Percentiles rank a stretch among this genome's conserved stretches.
These are phyloP conservation scores for Sporothrix brunneoviolacea DNA, from an alignment of 2,329 filamentous ascomycete genomes.

Conservation along the genomic window DNA sequence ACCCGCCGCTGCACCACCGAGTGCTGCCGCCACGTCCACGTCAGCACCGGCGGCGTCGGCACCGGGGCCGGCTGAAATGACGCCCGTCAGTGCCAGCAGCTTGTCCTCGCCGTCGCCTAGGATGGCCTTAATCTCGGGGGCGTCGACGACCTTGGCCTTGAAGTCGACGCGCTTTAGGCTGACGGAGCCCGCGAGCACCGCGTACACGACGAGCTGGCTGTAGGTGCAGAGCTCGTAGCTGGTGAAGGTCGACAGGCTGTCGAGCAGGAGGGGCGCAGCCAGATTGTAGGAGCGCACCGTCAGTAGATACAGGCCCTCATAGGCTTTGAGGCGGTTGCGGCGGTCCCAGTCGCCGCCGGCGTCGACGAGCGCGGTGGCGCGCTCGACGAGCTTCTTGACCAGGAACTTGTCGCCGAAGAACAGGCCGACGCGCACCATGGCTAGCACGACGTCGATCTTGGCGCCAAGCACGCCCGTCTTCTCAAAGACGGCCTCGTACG, in stretches of 20 bases:
- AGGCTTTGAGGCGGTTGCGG: constrained; percentile 95
- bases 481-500: constrained; percentile 88
- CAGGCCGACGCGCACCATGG: constrained; percentile 89
- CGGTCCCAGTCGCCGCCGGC: constrained; percentile 97
- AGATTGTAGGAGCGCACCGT: constrained; percentile 86
- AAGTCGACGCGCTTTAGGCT: constrained; percentile 96
- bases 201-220: constrained; percentile 89
- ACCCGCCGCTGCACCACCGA: too few species aligned
- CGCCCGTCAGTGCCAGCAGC: constrained; percentile 72
- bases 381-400: constrained; percentile 89
- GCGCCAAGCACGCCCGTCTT: constrained; percentile 95
- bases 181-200: constrained; percentile 87
- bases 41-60: constrained; percentile 65
- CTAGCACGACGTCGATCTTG: constrained; percentile 94
- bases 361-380: constrained; percentile 84
- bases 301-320: constrained; percentile 88
- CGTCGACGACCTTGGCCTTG: constrained; percentile 98
- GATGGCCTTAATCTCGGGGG: constrained; percentile 96
- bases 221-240: constrained; percentile 98
- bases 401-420: constrained; percentile 92
- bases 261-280: constrained; percentile 86
- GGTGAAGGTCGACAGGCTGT: constrained; percentile 96
- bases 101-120: constrained; percentile 86
- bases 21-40: constrained; percentile 41
- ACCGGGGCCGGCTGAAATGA: constrained; percentile 72